phyloP scores from a whole-genome alignment of 129 eudicot species.

The Rutidosis leptorrhynchoides region DNA sequence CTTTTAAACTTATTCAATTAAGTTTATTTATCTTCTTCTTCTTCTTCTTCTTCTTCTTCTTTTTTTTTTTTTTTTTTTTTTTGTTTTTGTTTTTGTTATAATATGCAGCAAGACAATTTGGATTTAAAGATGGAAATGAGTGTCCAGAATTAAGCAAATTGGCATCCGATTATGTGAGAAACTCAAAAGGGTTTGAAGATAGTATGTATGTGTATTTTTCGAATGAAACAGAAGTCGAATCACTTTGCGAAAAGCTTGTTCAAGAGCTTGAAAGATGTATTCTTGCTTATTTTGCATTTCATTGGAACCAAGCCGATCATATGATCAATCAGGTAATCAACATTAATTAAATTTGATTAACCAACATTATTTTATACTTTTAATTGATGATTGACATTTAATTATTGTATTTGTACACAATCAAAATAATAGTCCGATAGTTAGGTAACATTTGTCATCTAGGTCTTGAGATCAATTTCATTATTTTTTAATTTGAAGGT shows the following conservation, averaged over 20 bases:
- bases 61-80: too few species aligned
- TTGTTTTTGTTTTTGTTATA: not conserved
- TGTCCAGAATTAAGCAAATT: conserved; percentile 63
- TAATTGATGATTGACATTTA: too few species aligned
- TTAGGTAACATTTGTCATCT: too few species aligned
- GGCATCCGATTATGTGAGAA: conserved; percentile 55
- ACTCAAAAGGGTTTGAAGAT: conserved; percentile 48
- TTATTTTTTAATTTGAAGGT: conserved; percentile 34
- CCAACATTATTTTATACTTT: too few species aligned
- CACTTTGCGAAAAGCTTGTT: conserved; percentile 50
- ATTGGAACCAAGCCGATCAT: conserved; percentile 64
- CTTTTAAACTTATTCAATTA: too few species aligned
- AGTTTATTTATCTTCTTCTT: too few species aligned
- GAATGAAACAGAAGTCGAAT: conserved; percentile 44
- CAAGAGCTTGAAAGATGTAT: conserved; percentile 85
- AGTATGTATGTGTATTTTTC: conserved; percentile 51
- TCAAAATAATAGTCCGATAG: too few species aligned
- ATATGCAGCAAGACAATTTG: conserved; percentile 76
- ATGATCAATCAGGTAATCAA: conserved; percentile 67
- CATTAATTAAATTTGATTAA: not conserved
- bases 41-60: too few species aligned
- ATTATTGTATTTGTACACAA: too few species aligned
- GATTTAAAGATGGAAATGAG: conserved; percentile 65
- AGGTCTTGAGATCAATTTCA: not conserved
- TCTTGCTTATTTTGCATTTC: conserved; percentile 68